Evolutionary conservation across 2,329 filamentous ascomycete genomes (phyloP).

Genomic region (Metarhizium humberi): DNA sequence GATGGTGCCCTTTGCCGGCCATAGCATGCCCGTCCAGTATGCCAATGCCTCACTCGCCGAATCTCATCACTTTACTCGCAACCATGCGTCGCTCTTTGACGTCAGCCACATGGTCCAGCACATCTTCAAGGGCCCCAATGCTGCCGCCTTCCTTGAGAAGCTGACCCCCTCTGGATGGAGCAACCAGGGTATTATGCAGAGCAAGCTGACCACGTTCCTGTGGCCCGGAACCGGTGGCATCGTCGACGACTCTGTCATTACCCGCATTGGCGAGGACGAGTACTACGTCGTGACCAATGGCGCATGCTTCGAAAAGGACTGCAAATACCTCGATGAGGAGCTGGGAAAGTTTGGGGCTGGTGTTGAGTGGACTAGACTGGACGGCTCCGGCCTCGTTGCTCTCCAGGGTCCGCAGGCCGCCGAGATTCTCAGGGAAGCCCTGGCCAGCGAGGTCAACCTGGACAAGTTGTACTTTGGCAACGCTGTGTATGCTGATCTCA

Average conservation of each 20-base stretch:
- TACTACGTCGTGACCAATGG: conserved; percentile 97
- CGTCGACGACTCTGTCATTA: conserved; percentile 89
- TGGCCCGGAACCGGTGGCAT: conserved; percentile 79
- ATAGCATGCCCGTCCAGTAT: conserved; percentile 90
- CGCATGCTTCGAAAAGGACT: conserved; percentile 81
- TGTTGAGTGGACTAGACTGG: conserved; percentile 59
- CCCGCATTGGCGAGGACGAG: conserved; percentile 59
- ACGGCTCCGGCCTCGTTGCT: conserved; percentile 71
- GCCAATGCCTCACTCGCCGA: conserved; percentile 64
- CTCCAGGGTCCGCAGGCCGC: conserved; percentile 78
- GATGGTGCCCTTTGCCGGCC: conserved; percentile 95
- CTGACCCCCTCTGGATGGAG: conserved; percentile 71
- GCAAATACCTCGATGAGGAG: conserved; percentile 63
- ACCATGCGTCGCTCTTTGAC: conserved; percentile 86
- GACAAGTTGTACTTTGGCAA: conserved; percentile 74
- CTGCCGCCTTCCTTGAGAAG: conserved; percentile 70
- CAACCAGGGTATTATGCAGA: conserved; percentile 55
- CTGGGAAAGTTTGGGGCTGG: conserved; percentile 48
- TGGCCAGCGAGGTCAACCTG: conserved; percentile 49
- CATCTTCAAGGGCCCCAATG: conserved; percentile 70
- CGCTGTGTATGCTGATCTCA: conserved; percentile 56
- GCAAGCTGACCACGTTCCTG: conserved; percentile 77
- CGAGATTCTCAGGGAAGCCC: conserved; percentile 55
- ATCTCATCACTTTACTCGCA: conserved; percentile 83
- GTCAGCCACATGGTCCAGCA: conserved; percentile 97